Base-by-base conservation (phyloP, 2,329 filamentous ascomycete genomes). In the Claviceps sp. region DNA sequence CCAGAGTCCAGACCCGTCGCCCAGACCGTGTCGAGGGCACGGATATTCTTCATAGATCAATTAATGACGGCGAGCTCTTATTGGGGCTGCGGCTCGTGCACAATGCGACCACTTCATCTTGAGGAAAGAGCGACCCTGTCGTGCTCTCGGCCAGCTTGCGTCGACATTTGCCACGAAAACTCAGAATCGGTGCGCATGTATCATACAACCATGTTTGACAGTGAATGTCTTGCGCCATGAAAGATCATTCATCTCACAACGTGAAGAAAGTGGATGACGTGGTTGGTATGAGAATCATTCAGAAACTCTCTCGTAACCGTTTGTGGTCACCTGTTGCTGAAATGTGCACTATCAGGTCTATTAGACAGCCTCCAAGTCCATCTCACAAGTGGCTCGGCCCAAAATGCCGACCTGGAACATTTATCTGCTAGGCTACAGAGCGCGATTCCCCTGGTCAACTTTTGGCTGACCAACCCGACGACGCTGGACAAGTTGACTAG, bases 331-430 rank as follows among this genome's bases (percentile, higher is more conserved):
- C 16, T 8, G 2, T 40, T 30, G 34, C 49, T 50, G 42, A 50
- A 39, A 39, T 8, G 3, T 41, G 5, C 34, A 11, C 16, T 10
- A 3, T 17, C 40, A 68, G 66, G 63, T 6, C 65, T 68, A 26
- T 56, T 62, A 1, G 48, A 41, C 4, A 54, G 62, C 5, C 59
- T 68, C 14, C 56, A 61, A 14, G 52, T 58, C 10, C 61, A 56
- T 40, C 48, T 68, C 3, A 49, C 51, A 5, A 52, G 17, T 17
- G 5, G 22, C 19, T 24, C 50, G 5, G 50, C 48, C 16, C 57
- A 61, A 24, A 46, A 50, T 71, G 76, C 26, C 66, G 58, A 47
- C 58, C 70, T 44, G 77, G 78, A 52, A 74, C 47, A 60, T 8
- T 59, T 71, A 14, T 53, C 64, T 5, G 60, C 59, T 7, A 64